Conservation (phyloP, 148 eudicot genomes). For the Chenopodium berlandieri region DNA sequence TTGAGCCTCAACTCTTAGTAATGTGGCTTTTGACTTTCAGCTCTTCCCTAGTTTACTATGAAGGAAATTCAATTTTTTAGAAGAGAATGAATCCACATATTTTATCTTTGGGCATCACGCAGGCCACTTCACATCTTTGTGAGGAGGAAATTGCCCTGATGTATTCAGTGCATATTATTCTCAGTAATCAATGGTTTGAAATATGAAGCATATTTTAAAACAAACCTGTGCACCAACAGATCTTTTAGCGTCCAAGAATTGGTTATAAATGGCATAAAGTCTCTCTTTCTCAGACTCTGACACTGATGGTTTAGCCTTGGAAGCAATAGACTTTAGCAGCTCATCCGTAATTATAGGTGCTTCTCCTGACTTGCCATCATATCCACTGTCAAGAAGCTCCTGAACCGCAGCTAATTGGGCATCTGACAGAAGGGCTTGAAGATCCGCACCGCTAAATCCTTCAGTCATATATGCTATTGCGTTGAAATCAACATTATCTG, state of each 20-base stretch:
- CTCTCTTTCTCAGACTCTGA: slow-evolving; percentile 78
- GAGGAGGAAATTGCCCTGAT: neutral
- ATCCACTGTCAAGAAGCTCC: slow-evolving; percentile 53
- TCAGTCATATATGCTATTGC: slow-evolving; percentile 67
- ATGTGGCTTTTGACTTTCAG: neutral
- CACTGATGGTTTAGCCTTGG: slow-evolving; percentile 82
- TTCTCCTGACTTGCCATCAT: slow-evolving; percentile 40
- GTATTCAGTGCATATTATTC: no score
- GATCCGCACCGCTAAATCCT: slow-evolving; percentile 99
- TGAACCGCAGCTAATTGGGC: slow-evolving; percentile 95
- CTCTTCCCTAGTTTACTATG: neutral
- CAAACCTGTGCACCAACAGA: slow-evolving; percentile 78
- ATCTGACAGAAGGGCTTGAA: slow-evolving; percentile 95
- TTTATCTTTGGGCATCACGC: neutral
- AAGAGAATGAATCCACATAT: neutral
- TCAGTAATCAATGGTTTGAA: neutral
- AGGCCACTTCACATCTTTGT: neutral
- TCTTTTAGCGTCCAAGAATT: slow-evolving; percentile 81
- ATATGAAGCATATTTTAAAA: slow-evolving; percentile 11
- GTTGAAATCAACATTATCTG: slow-evolving; percentile 61
- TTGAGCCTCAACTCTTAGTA: neutral
- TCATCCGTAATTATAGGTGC: slow-evolving; percentile 56
- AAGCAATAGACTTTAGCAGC: slow-evolving; percentile 59
- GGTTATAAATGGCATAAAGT: slow-evolving; percentile 69
- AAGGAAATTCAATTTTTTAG: neutral